A percentile compares a stretch with the other conserved stretches of the same genome.
Evolutionary conservation across 2,329 filamentous ascomycete genomes (phyloP).

Genomic region (Ophioceras dolichostomum): DNA sequence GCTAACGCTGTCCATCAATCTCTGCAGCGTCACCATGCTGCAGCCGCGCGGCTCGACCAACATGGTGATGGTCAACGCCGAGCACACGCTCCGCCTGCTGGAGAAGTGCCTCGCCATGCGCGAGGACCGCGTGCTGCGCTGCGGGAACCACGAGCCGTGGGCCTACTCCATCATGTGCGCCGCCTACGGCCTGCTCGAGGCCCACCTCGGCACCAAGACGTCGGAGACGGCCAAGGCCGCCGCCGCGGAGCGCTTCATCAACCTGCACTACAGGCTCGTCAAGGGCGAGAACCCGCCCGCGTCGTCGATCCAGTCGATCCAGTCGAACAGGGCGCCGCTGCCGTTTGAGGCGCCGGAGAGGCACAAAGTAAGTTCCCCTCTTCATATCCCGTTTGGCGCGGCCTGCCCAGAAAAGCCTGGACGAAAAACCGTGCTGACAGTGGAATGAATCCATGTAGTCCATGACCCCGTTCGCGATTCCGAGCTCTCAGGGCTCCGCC

Average conservation of each 20-base stretch:
- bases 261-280: constrained; percentile 40
- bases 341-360: constrained; percentile 10
- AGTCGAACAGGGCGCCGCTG: constrained; percentile 2
- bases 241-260: constrained; percentile 46
- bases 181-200: constrained; percentile 44
- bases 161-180: constrained; percentile 53
- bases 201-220: constrained; percentile 45
- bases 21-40: constrained; percentile 48
- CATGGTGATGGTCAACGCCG: constrained; percentile 50
- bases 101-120: constrained; percentile 50
- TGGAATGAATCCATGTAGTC: constrained; percentile 5
- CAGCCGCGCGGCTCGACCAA: constrained; percentile 45
- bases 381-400: no score
- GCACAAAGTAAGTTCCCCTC: constrained; percentile 8
- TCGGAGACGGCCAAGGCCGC: constrained; percentile 44
- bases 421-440: no score
- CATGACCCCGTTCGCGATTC: constrained; percentile 6
- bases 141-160: constrained; percentile 53
- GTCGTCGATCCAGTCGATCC: constrained; percentile 2
- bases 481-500: constrained; percentile 6
- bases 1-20: constrained; percentile 46
- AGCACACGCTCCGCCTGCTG: constrained; percentile 47
- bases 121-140: constrained; percentile 47
- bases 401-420: no score
- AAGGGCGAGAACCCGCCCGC: constrained; percentile 3